Evolutionary conservation across 2,329 filamentous ascomycete species (phyloP), one percentile per base, ranked within the genome.

Genomic region (Mollisia scopiformis): DNA sequence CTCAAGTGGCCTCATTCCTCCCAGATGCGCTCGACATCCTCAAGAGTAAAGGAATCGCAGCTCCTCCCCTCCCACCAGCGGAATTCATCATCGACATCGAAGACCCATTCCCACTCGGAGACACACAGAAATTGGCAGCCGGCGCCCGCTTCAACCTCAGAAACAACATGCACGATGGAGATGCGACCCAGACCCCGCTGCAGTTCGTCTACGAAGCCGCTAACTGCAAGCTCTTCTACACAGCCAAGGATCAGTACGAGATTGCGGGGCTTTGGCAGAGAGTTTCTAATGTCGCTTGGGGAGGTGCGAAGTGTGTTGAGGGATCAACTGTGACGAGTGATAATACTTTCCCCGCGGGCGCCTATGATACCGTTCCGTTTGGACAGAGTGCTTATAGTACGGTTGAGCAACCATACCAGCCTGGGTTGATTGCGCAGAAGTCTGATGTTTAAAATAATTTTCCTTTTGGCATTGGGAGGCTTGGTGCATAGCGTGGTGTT

Each of bases 201-300:
- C 61, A 62, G 21, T 62, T 62, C 31, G 43, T 62, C 2, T 53
- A 57, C 23, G 35, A 59, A 23, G 46, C 61, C 21, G 49, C 61
- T 1, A 59, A 62, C 31, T 62, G 61, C 30, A 46, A 56, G 30
- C 28, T 62, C 1, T 62, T 57, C 61, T 62, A 59, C n/a, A 62
- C 61, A 10, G 28, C 27, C 5, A 31, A 28, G 5, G 54, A 56
- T 49, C 39, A 28, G n/a, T 56, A 56, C 21, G 35, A 55, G 14
- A 56, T 47, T 41, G 16, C 41, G 6, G 13, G 27, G 3, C 39
- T 56, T 2, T 49, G 54, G 39, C 14, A 30, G 30, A n/a, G 54
- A 23, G 54, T 49, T 10, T 27, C 19, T 16, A 27, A 56, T 27
- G 54, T 41, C 35, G 31, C 54, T 2, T 56, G 54, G 54, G 43